Percentiles rank a stretch among this genome's conserved stretches.
These are phyloP conservation scores for Aphanocladium album DNA, from an alignment of 2,329 filamentous ascomycete species.

Conservation along the genomic window DNA sequence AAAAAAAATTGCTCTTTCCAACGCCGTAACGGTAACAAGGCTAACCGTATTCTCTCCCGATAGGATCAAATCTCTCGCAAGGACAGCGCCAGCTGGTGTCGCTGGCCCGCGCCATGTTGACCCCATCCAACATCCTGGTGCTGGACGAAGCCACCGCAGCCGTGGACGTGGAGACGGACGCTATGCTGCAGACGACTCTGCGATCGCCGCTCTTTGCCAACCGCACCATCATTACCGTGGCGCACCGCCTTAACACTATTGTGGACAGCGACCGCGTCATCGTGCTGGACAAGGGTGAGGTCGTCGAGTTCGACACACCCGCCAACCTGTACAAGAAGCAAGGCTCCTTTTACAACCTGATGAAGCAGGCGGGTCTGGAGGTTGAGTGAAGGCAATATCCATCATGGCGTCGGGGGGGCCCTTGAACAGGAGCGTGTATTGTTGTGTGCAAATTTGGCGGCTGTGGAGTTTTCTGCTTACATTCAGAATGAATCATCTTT, in stretches of 20 bases:
- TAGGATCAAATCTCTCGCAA: slow-evolving; percentile 90
- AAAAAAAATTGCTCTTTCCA: neutral
- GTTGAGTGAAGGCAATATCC: slow-evolving; percentile 27
- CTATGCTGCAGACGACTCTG: slow-evolving; percentile 59
- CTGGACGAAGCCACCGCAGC: slow-evolving; percentile 92
- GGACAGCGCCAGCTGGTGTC: slow-evolving; percentile 94
- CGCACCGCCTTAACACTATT: slow-evolving; percentile 97
- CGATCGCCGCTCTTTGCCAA: slow-evolving; percentile 70
- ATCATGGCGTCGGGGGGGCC: neutral
- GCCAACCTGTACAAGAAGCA: slow-evolving; percentile 67
- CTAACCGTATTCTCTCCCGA: neutral
- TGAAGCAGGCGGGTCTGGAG: slow-evolving; percentile 80
- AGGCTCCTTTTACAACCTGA: slow-evolving; percentile 81
- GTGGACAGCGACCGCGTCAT: slow-evolving; percentile 84
- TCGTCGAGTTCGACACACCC: slow-evolving; percentile 90
- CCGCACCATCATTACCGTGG: slow-evolving; percentile 96
- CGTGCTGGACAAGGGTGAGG: slow-evolving; percentile 83
- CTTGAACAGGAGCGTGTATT: neutral
- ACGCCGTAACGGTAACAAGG: neutral
- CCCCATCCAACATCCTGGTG: slow-evolving; percentile 94
- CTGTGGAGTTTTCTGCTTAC: neutral
- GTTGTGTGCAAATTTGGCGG: neutral
- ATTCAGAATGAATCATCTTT: neutral
- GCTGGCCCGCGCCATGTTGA: slow-evolving; percentile 85
- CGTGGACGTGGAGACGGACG: slow-evolving; percentile 64